Conservation (phyloP, 345 rosid species). For the Dimocarpus longan region DNA sequence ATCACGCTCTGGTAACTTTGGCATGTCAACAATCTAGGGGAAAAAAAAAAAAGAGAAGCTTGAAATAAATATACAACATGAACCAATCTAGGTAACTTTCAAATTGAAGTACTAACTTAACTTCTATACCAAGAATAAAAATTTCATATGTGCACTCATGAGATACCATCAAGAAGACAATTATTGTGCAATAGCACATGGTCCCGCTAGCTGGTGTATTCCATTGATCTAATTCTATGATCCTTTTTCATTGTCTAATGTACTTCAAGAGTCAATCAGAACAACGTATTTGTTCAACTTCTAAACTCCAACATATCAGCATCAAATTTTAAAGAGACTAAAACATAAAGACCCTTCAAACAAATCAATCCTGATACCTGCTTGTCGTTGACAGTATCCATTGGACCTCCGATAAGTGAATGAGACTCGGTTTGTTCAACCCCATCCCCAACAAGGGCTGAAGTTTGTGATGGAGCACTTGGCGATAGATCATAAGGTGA, state of each 20-base stretch:
- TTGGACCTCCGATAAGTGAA: slow-evolving; percentile 51
- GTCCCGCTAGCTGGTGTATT: not conserved
- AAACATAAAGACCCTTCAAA: slow-evolving; percentile 1
- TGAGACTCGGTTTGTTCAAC: slow-evolving; percentile 53
- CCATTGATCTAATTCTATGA: not conserved
- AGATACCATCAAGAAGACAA: not conserved
- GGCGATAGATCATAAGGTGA: slow-evolving; percentile 64
- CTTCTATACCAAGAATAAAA: slow-evolving; percentile 7
- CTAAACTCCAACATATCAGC: slow-evolving; percentile 17
- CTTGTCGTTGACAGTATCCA: slow-evolving; percentile 56
- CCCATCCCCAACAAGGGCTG: slow-evolving; percentile 58
- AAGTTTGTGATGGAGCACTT: slow-evolving; percentile 48
- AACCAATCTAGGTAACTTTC: not conserved
- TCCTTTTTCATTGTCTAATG: not conserved
- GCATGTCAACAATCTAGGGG: slow-evolving; percentile 49
- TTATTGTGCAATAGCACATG: not conserved
- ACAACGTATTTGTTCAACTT: slow-evolving; percentile 9
- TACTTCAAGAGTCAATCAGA: slow-evolving; percentile 13
- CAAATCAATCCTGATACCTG: slow-evolving; percentile 50
- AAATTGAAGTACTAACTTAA: slow-evolving; percentile 14
- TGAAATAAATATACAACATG: not conserved
- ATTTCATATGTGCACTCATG: not conserved
- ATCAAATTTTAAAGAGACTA: slow-evolving; percentile 14
- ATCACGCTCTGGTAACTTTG: slow-evolving; percentile 74
- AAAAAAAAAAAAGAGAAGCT: slow-evolving; percentile 12